A percentile compares a stretch with the other conserved stretches of the same genome.
Conservation (phyloP, 805 yeast species). For the Yamadazyma philogaea region DNA sequence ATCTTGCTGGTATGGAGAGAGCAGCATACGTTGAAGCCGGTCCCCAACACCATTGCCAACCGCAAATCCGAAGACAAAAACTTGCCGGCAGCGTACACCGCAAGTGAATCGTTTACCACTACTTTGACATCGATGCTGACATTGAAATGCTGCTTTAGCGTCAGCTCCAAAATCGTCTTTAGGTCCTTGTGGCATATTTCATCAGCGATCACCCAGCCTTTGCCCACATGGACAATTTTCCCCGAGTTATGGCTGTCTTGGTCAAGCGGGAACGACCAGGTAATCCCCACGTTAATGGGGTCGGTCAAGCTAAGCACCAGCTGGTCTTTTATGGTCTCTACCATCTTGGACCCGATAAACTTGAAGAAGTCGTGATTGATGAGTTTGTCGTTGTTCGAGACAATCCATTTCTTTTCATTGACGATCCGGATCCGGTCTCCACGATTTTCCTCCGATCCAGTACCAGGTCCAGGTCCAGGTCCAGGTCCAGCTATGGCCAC, state of each 20-base stretch:
- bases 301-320: slow-evolving; percentile 8
- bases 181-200: slow-evolving; percentile 44
- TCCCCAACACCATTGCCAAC: slow-evolving; percentile 63
- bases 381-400: slow-evolving; percentile 35
- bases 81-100: slow-evolving; percentile 56
- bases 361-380: slow-evolving; percentile 43
- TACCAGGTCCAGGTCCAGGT: slow-evolving; percentile 10
- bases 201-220: slow-evolving; percentile 51
- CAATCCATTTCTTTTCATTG: slow-evolving; percentile 35
- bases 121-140: slow-evolving; percentile 37
- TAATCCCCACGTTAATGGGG: slow-evolving; percentile 14
- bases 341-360: slow-evolving; percentile 35
- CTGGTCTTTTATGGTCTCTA: slow-evolving; percentile 13
- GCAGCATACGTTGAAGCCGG: slow-evolving; percentile 62
- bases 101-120: slow-evolving; percentile 63
- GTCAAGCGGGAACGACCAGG: slow-evolving; percentile 49
- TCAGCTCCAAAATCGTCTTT: slow-evolving; percentile 36
- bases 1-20: slow-evolving; percentile 20
- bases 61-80: slow-evolving; percentile 33
- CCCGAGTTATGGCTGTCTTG: slow-evolving; percentile 43
- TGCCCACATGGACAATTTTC: slow-evolving; percentile 52
- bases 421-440: slow-evolving; percentile 25
- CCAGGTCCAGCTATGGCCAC: slow-evolving; percentile 21
- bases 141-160: slow-evolving; percentile 21
- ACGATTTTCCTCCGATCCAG: slow-evolving; percentile 9